Conservation (phyloP, 2,329 filamentous ascomycete species). For the Calonectria naviculata region DNA sequence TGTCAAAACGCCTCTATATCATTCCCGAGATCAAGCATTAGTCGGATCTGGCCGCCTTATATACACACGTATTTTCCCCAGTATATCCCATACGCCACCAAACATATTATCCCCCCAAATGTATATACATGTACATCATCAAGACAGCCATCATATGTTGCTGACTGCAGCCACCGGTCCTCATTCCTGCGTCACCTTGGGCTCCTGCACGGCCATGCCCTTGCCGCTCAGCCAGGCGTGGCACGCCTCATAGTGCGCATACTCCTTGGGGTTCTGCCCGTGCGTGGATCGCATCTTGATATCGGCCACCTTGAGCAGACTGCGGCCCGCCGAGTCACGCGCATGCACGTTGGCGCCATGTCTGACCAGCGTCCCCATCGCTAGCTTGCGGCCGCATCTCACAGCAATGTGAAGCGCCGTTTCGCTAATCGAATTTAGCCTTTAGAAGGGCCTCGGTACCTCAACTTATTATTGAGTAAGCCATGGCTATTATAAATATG, state of each 20-base stretch:
- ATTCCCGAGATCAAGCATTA: background rate
- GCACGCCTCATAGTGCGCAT: slow-evolving; percentile 58
- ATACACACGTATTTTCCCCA: background rate
- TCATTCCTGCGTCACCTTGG: slow-evolving; percentile 56
- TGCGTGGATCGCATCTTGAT: slow-evolving; percentile 47
- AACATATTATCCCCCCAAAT: background rate
- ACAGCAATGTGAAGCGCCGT: slow-evolving; percentile 67
- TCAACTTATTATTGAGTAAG: too few relatives aligned
- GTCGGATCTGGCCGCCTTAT: background rate
- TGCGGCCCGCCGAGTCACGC: slow-evolving; percentile 55
- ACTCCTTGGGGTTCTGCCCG: slow-evolving; percentile 45
- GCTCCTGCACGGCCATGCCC: slow-evolving; percentile 50
- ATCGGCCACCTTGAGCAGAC: slow-evolving; percentile 60
- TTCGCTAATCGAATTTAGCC: too few relatives aligned
- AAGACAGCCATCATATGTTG: background rate
- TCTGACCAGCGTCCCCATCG: slow-evolving; percentile 58
- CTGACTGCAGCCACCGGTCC: background rate
- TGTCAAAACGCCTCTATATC: background rate
- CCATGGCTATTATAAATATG: too few relatives aligned
- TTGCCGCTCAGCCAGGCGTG: slow-evolving; percentile 57
- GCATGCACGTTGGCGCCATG: slow-evolving; percentile 59
- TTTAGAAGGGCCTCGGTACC: too few relatives aligned
- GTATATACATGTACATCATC: slow-evolving; percentile 2
- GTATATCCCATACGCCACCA: background rate
- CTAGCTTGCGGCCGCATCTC: slow-evolving; percentile 63